Evolutionary conservation across 768 basidiomycete genomes (phyloP).

Genomic region (Termitomyces eurrhizus): DNA sequence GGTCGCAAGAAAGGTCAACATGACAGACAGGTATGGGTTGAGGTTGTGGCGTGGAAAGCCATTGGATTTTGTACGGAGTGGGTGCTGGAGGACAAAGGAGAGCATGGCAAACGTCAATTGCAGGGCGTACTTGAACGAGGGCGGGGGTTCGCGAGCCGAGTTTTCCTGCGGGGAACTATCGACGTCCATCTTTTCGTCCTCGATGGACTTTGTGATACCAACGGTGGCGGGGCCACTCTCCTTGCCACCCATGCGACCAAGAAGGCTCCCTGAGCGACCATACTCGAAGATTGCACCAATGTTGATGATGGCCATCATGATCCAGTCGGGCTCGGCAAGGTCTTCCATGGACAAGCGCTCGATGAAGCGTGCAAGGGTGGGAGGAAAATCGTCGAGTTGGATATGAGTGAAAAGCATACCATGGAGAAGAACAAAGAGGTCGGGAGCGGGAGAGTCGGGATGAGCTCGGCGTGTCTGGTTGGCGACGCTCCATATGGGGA

Average conservation of each 20-base stretch:
- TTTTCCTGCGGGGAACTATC: conserved; percentile 34
- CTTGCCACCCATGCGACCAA: conserved; percentile 63
- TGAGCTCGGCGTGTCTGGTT: conserved; percentile 69
- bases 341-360: conserved; percentile 84
- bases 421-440: conserved; percentile 88
- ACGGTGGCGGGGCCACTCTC: conserved; percentile 31
- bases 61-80: conserved; percentile 54
- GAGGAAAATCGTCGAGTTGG: conserved; percentile 86
- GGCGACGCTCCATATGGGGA: conserved; percentile 81
- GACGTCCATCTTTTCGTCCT: conserved; percentile 61
- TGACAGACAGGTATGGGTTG: conserved; percentile 83
- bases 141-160: conserved; percentile 43
- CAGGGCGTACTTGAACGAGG: conserved; percentile 68
- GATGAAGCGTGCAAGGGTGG: conserved; percentile 78
- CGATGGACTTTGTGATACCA: conserved; percentile 25
- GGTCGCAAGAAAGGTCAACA: conserved; percentile 87
- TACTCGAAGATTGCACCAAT: conserved; percentile 84
- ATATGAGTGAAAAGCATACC: conserved; percentile 98
- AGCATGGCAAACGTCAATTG: conserved; percentile 80
- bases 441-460: conserved; percentile 67
- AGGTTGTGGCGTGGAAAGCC: conserved; percentile 48
- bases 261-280: conserved; percentile 66
- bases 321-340: conserved; percentile 86
- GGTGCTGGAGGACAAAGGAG: conserved; percentile 61
- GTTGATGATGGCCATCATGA: conserved; percentile 92